Base-by-base conservation (phyloP, 1,284 basidiomycete genomes). In the Trichosporon inkin region DNA sequence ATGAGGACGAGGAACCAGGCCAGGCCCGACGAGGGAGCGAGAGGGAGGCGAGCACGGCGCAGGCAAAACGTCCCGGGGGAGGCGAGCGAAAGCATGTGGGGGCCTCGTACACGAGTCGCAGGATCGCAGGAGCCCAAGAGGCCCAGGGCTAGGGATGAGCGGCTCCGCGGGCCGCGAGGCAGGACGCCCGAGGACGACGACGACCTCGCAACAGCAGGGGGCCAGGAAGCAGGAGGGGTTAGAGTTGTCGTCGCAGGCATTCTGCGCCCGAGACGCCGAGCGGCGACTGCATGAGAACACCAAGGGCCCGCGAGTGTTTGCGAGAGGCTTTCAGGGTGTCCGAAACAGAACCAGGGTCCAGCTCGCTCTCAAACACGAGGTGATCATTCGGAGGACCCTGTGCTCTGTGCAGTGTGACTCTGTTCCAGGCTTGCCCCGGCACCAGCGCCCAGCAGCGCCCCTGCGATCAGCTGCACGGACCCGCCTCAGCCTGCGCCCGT, bases 261-360 rank as follows among this genome's bases (percentile, higher is more conserved):
- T 38, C 35, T 53, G 32, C 22, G 52, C 34, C 37, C 37, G 35
- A 36, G 35, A 53, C 22, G 22, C 35, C 34, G 35, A 37, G 35
- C 22, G 52, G 19, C n/a, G n/a, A n/a, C 22, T 28, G 17, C 16
- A 8, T 17, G 36, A 40, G 38, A 6, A 32, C 22, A 28, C 44
- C 22, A 24, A 49, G 44, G 28, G 44, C 44, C 44, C 44, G 22
- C 44, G 28, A 49, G 24, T 14, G 13, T 49, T 24, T 49, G 28
- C 44, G 44, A 49, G 44, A 32, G 24, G 24, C 8, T 14, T 14
- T 49, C 44, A 49, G 44, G 44, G 44, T 49, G 22, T 6, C 3
- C 44, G 22, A 32, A 49, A 22, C 24, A 49, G 22, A 49, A 49
- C 28, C 44, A 49, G 44, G 44, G 44, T 49, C 44, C 44, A 49